phyloP scores from a whole-genome alignment of 371 early-diverging fungal species.

The Mucor irregularis region DNA sequence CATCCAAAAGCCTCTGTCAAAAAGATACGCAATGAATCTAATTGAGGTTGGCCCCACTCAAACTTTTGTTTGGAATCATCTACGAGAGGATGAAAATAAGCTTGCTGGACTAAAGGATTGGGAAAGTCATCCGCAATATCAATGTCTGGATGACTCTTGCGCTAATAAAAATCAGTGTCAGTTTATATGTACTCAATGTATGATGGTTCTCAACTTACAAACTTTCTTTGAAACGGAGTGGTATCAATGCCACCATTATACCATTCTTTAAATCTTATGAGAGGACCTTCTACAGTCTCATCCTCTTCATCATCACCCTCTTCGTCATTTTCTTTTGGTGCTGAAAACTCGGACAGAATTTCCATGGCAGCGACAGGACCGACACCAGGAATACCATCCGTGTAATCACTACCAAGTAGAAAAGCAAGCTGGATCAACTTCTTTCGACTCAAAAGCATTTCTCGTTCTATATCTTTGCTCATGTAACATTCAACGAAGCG shows the following conservation, averaged over 20 bases:
- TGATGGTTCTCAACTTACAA: constrained; percentile 53
- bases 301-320: constrained; percentile 28
- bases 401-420: constrained; percentile 98
- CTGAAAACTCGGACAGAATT: constrained; percentile 74
- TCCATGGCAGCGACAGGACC: constrained; percentile 96
- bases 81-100: constrained; percentile 82
- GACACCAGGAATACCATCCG: constrained; percentile 91
- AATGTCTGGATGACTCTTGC: constrained; percentile 49
- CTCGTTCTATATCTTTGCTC: constrained; percentile 61
- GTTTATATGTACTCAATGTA: constrained; percentile 1
- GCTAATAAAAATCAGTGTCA: constrained; percentile 23
- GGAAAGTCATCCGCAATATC: constrained; percentile 80
- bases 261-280: constrained; percentile 65
- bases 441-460: constrained; percentile 70
- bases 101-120: constrained; percentile 70
- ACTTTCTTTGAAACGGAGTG: constrained; percentile 54
- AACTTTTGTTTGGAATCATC: constrained; percentile 69
- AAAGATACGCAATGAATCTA: constrained; percentile 72
- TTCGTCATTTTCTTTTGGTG: constrained; percentile 16
- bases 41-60: constrained; percentile 85
- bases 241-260: constrained; percentile 54
- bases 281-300: constrained; percentile 29
- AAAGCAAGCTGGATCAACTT: constrained; percentile 85
- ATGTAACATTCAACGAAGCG: constrained; percentile 86
- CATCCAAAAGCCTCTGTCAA: constrained; percentile 47